Evolutionary conservation across 352 stramenopile species (phyloP), one percentile per base, ranked within the genome.

Genomic region (Globisporangium middletonii): DNA sequence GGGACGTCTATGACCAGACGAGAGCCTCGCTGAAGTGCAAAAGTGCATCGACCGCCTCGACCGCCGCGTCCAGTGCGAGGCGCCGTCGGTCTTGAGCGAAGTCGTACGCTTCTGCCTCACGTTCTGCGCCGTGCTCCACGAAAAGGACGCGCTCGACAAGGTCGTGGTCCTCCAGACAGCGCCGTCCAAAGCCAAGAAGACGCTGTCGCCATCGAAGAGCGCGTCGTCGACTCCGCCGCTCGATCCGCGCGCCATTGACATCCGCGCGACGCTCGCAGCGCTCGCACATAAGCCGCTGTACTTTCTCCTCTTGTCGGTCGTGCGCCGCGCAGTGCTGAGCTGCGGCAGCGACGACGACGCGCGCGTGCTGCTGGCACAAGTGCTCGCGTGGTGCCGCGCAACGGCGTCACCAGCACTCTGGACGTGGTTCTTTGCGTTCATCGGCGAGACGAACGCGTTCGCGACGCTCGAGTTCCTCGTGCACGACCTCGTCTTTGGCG

Each of bases 361-460:
- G 0, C 28, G 60, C 4, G 37, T 73, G 33, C 30, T 72, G 38
- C 42, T 88, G 41, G 60, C 18, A n/a, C 62, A 72, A 16, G 60
- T 90, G n/a, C 50, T 82, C 38, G 64, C 82, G 2, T 90, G 80
- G 77, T 73, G 67, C 48, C 16, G 73, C n/a, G 50, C 53, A 12
- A 51, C 56, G 33, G 28, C 55, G 4, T 65, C 50, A n/a, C 59
- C 73, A 2, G 38, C 61, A 13, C 51, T 67, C n/a, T 86, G 76
- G 76, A 75, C 50, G 46, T 90, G 77, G 77, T 15, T 86, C 23
- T 59, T 88, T 26, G 60, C 68, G 37, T 66, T 75, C 4, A 58
- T 84, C 27, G 71, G 68, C 6, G 61, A 82, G 30, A 71, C 69
- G 46, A 75, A 87, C 45, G 71, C 76, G 37, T 77, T 67, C 44